Percentiles rank a stretch among this genome's conserved stretches.
Conservation (phyloP, 805 yeast species). For the Brettanomyces naardenensis region DNA sequence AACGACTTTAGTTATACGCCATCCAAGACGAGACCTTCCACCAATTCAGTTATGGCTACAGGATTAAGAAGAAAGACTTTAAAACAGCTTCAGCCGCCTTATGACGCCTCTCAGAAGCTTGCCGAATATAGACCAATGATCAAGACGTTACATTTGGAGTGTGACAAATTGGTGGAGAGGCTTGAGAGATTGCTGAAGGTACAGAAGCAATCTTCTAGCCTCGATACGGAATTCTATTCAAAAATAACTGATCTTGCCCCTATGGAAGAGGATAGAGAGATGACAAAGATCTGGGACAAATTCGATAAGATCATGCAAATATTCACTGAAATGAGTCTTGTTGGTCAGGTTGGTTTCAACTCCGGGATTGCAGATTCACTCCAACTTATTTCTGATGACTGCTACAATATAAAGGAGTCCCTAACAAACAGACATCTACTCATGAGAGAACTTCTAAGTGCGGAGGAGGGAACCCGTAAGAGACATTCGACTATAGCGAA, state of each 20-base stretch:
- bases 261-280: constrained; percentile 51
- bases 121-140: constrained; percentile 83
- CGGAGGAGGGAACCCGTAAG: constrained; percentile 64
- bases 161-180: constrained; percentile 45
- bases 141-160: constrained; percentile 58
- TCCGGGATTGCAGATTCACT: constrained; percentile 75
- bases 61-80: constrained; percentile 84
- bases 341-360: constrained; percentile 62
- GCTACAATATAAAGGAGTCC: constrained; percentile 85
- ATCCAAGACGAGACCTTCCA: constrained; percentile 31
- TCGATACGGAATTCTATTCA: constrained; percentile 36
- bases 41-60: constrained; percentile 52
- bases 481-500: constrained; percentile 68
- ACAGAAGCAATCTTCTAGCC: constrained; percentile 44
- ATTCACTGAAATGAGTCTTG: constrained; percentile 69
- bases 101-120: constrained; percentile 74
- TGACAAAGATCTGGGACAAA: constrained; percentile 72
- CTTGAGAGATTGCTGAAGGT: constrained; percentile 49
- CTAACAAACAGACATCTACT: constrained; percentile 85
- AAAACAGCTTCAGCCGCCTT: constrained; percentile 88
- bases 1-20: constrained; percentile 31
- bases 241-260: constrained; percentile 33
- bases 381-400: constrained; percentile 57
- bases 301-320: constrained; percentile 60
- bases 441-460: constrained; percentile 80